Percentiles rank a stretch among this genome's conserved stretches.
Evolutionary conservation across 2,329 filamentous ascomycete genomes (phyloP).

Genomic region (Pseudocercospora fuligena): DNA sequence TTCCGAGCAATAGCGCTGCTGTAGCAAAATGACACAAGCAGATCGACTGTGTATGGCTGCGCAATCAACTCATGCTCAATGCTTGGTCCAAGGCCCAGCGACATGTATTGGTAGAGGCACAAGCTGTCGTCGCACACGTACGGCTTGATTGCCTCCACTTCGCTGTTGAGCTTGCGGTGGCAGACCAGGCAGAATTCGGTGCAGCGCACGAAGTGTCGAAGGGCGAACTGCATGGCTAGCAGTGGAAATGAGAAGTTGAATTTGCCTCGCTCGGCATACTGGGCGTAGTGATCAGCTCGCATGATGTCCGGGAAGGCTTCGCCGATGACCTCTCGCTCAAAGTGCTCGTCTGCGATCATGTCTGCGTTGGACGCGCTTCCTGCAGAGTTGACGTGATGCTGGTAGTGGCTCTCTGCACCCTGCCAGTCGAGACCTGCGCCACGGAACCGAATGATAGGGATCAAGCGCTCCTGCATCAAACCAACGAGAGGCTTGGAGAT

Average conservation of each 20-base stretch:
- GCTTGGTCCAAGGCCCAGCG: slow-evolving; percentile 80
- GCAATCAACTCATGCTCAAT: slow-evolving; percentile 82
- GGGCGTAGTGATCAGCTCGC: slow-evolving; percentile 57
- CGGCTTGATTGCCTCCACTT: slow-evolving; percentile 73
- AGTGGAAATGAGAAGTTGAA: slow-evolving; percentile 57
- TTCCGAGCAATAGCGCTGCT: slow-evolving; percentile 52
- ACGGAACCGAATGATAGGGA: slow-evolving; percentile 66
- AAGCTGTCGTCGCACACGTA: slow-evolving; percentile 74
- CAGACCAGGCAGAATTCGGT: slow-evolving; percentile 88
- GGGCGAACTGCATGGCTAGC: slow-evolving; percentile 72
- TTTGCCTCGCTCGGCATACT: slow-evolving; percentile 43
- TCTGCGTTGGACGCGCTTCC: slow-evolving; percentile 13
- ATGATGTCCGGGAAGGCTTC: slow-evolving; percentile 52
- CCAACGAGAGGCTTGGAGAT: slow-evolving; percentile 74
- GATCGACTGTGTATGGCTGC: slow-evolving; percentile 81
- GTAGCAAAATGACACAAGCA: slow-evolving; percentile 84
- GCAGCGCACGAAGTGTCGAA: slow-evolving; percentile 78
- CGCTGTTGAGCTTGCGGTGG: slow-evolving; percentile 67
- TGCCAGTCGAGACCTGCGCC: slow-evolving; percentile 65
- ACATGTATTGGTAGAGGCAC: slow-evolving; percentile 87
- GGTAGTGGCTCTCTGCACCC: slow-evolving; percentile 65
- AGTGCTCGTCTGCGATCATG: slow-evolving; percentile 46
- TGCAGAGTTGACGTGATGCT: slow-evolving; percentile 32
- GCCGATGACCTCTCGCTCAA: slow-evolving; percentile 38
- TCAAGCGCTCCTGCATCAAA: slow-evolving; percentile 69